Evolutionary conservation across 495 filamentous ascomycete species (phyloP), one percentile per base, ranked within the genome.

Genomic region (Letharia lupina): DNA sequence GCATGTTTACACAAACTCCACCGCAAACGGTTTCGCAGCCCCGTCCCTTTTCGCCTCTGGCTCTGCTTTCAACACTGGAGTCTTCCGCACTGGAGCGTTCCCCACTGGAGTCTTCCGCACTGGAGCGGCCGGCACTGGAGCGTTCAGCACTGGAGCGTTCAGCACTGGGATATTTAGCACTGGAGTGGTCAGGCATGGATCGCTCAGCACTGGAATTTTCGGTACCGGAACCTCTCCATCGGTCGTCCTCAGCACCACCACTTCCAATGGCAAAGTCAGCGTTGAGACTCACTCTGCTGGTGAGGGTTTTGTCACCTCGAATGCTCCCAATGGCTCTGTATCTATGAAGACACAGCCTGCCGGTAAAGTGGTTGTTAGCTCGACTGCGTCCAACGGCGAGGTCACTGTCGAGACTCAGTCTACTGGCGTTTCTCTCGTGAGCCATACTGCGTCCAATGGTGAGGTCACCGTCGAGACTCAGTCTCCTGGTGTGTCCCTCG

Each of bases 351-450:
- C 52, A 4, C 28, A 35, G 2, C 6, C 52, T 35, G 28, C 52
- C 8, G 52, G 23, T 28, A 28, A 44, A 12, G 41, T 35, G 4
- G 37, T 39, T 10, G 61, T 52, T 48, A 63, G 40, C 35, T 15
- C 15, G 5, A 63, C 44, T 50, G 42, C 6, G 50, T 31, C 61
- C 23, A 62, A 52, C 20, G 35, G 35, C 35, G 61, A 47, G 28
- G 61, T 63, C 28, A 63, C 61, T 20, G 61, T 63, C 23, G 12
- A 44, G 61, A 62, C 61, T n/a, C 18, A 45, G 23, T 31, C 61
- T 15, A 1, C 61, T 62, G 45, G 60, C 0, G 37, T 4, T 0
- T 39, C 37, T 1, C 37, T 39, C 8, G 35, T 60, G 1, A 60
- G 58, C 7, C 35, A 39, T 39, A 39, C 37, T 39, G 37, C 31